A percentile compares a stretch with the other conserved stretches of the same genome.
phyloP scores from a whole-genome alignment of 345 rosid species.

The Salix viminalis region DNA sequence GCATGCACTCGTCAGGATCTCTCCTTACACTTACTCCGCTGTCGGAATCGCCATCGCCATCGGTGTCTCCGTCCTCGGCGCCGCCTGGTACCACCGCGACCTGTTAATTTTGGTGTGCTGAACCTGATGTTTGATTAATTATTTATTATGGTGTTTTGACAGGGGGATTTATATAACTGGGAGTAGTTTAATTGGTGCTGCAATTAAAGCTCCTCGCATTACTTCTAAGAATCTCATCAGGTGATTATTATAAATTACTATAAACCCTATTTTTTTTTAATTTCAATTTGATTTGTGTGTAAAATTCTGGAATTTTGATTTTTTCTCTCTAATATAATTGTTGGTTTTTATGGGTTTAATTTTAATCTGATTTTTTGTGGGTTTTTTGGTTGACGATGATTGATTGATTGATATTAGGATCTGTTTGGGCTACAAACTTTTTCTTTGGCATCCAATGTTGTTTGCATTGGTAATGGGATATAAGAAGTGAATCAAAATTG shows the following conservation, averaged over 20 bases:
- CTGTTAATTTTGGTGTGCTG: background rate
- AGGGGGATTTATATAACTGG: constrained; percentile 99
- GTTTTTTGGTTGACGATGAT: background rate
- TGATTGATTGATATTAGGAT: background rate
- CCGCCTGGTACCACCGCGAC: constrained; percentile 69
- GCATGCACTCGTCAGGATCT: constrained; percentile 65
- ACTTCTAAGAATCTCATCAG: constrained; percentile 97
- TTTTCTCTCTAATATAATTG: background rate
- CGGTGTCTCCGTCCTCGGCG: constrained; percentile 99
- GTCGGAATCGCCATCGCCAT: constrained; percentile 90
- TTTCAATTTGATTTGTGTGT: background rate
- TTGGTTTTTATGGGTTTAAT: background rate
- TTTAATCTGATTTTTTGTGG: background rate
- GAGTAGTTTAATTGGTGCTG: constrained; percentile 98
- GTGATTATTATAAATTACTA: constrained; percentile 16
- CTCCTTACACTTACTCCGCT: constrained; percentile 95
- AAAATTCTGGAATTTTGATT: background rate
- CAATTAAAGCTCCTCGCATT: constrained; percentile 95
- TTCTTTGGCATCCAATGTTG: background rate
- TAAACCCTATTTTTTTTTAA: background rate
- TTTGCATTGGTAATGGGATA: background rate
- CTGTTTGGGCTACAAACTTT: background rate
- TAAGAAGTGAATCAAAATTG: background rate
- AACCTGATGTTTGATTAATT: background rate
- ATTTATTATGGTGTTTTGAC: background rate